Conservation (phyloP, 2,329 filamentous ascomycete species). For the Escovopsis sp. region DNA sequence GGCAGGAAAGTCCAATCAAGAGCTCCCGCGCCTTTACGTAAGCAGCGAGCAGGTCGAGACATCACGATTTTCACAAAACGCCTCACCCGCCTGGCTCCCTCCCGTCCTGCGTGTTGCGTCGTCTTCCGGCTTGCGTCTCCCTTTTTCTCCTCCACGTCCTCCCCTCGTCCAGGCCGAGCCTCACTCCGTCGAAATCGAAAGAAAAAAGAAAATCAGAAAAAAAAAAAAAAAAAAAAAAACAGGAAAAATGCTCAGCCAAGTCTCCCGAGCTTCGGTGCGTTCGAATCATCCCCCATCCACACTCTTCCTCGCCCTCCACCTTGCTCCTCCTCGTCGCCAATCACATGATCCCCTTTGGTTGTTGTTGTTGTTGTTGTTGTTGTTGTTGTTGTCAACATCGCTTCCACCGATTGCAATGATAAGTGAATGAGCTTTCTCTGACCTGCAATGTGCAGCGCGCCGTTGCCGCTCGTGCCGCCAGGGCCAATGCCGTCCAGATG, state of each 20-base stretch:
- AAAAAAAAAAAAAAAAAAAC: too few species aligned
- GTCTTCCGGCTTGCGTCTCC: neutral
- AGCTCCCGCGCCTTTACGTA: neutral
- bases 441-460: constrained; percentile 12
- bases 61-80: constrained; percentile 34
- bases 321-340: constrained; percentile 1
- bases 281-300: too few species aligned
- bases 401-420: too few species aligned
- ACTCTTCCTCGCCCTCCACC: neutral
- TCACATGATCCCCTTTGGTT: too few species aligned
- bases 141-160: neutral
- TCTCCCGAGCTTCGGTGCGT: constrained; percentile 43
- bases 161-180: constrained; percentile 26
- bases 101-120: constrained; percentile 8
- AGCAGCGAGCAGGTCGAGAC: constrained; percentile 15
- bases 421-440: neutral
- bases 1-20: too few species aligned
- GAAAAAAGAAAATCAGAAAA: too few species aligned
- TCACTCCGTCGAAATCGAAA: constrained; percentile 3
- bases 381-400: neutral
- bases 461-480: constrained; percentile 31
- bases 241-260: constrained; percentile 38
- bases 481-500: constrained; percentile 28
- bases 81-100: constrained; percentile 20
- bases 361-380: neutral